Evolutionary conservation across 495 filamentous ascomycete species (phyloP), one percentile per base, ranked within the genome.

Genomic region (Penicillium cosmopolitanum): DNA sequence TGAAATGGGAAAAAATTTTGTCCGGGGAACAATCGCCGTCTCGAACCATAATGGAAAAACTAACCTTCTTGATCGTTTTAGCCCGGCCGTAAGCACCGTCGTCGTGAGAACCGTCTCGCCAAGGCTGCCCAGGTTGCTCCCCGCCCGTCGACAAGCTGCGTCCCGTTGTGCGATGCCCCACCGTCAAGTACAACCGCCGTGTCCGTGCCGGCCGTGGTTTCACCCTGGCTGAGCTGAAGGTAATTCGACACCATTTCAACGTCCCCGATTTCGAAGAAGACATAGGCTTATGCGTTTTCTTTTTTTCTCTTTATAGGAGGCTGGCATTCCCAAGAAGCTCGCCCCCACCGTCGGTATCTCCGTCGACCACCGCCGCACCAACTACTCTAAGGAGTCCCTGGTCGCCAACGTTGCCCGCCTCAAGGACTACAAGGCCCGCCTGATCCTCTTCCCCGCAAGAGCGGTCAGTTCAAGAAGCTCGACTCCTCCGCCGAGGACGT

Each of bases 141-240:
- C 71, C 91, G 94, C 71, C 95, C 63, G 91, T 97, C 77, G 95
- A 98, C 87, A 93, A 91, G 83, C 86, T 98, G 66, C 87, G 94
- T 70, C 95, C 95, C 63, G 82, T 98, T 78, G 93, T 98, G 63
- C 90, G 92, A 77, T 97, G 92, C 87, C 92, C 93, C 68, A 88
- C 85, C 53, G 79, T 96, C 86, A 96, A 95, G 86, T 98, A 97
- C 85, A 98, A 98, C 89, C 93, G 95, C 73, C 93, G 93, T 73
- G 89, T 97, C 67, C 89, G 96, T 73, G 88, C 92, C 68, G 95
- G 95, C 73, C 92, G 96, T 83, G 95, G 95, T 69, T 98, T 98
- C 87, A 90, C 95, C 61, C 85, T 98, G 57, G 84, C 87, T 77
- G 95, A 98, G 87, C 84, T 98, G 73, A 98, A 98, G 93, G 94